Evolutionary conservation across 805 yeast genomes (phyloP).

Genomic region (Soucietia sequanensis): DNA sequence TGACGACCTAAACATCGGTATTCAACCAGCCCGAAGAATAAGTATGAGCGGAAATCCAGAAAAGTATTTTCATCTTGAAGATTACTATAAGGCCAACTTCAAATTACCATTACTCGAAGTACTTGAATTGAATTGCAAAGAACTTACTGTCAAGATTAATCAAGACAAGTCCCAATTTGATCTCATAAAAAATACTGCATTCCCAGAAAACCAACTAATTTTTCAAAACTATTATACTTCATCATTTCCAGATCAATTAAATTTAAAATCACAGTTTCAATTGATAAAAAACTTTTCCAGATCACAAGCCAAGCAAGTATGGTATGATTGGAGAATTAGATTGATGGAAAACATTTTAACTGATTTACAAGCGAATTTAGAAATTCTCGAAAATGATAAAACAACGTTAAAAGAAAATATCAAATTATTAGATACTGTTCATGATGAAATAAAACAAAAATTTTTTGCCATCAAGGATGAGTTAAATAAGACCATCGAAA

Average conservation of each 20-base stretch:
- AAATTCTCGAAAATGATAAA: constrained; percentile 19
- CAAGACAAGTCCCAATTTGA: constrained; percentile 49
- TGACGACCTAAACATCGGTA: constrained; percentile 43
- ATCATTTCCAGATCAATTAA: constrained; percentile 32
- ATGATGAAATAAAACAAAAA: constrained; percentile 8
- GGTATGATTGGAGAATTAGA: constrained; percentile 64
- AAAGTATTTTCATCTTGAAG: constrained; percentile 17
- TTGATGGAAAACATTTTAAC: constrained; percentile 45
- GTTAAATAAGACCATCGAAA: constrained; percentile 7
- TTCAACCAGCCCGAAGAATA: constrained; percentile 20
- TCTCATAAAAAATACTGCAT: constrained; percentile 46
- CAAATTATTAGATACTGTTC: constrained; percentile 9
- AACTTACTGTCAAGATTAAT: constrained; percentile 47
- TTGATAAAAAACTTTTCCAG: constrained; percentile 51
- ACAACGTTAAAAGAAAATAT: constrained; percentile 11
- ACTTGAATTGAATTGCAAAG: constrained; percentile 54
- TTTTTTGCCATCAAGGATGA: constrained; percentile 8
- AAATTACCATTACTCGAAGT: constrained; percentile 46
- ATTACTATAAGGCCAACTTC: constrained; percentile 38
- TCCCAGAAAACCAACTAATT: constrained; percentile 47
- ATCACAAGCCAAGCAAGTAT: constrained; percentile 51
- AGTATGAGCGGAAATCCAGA: constrained; percentile 15
- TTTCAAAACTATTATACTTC: constrained; percentile 49
- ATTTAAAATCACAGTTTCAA: constrained; percentile 47
- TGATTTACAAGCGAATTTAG: constrained; percentile 22